Base-by-base conservation (phyloP, 352 stramenopile genomes). In the Globisporangium parvum region DNA sequence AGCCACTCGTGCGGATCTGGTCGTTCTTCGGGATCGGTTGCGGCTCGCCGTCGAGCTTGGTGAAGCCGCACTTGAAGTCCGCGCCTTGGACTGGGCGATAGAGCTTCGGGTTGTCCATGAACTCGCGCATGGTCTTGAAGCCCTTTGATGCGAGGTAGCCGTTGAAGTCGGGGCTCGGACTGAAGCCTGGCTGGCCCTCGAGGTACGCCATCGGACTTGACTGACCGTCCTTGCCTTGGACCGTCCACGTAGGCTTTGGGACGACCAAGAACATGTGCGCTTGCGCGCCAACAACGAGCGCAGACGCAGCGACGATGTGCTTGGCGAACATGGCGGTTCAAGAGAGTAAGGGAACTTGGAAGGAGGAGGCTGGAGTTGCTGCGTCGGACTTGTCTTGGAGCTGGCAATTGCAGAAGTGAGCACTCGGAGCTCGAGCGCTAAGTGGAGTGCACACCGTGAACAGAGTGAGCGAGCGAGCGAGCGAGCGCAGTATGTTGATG, bases 121-220 rank as follows among this genome's bases (percentile, higher is more conserved):
- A 51, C 1, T 18, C 53, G 11, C 53, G 53, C 42, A 59, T 33
- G 20, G 46, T 53, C 26, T 53, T 53, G 53, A 46, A 59, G 21
- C 35, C 46, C 51, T 48, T 57, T 8, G 11, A 26, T 14, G 15
- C 17, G 39, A 42, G 28, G 26, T 39, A 52, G 28, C 28, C 47
- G 12, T 66, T 71, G 31, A 80, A 75, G 47, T 84, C 73, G 4
- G 63, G 59, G 14, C 63, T 65, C 10, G 69, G 77, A 15, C 66
- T 59, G 51, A 69, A 77, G 21, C 62, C 67, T 31, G 26, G 26
- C 47, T 81, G 74, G 52, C 69, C 59, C 61, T 81, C 74, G 15
- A 81, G 63, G 59, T 75, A 78, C 40, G 69, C 73, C 24, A 77
- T 47, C 21, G 69, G 73, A 0, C 60, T 55, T 47, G 68, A 71